These are phyloP conservation scores for Chaetomiaceae sp. DNA, from an alignment of 2,329 filamentous ascomycete genomes.

Conservation along the genomic window DNA sequence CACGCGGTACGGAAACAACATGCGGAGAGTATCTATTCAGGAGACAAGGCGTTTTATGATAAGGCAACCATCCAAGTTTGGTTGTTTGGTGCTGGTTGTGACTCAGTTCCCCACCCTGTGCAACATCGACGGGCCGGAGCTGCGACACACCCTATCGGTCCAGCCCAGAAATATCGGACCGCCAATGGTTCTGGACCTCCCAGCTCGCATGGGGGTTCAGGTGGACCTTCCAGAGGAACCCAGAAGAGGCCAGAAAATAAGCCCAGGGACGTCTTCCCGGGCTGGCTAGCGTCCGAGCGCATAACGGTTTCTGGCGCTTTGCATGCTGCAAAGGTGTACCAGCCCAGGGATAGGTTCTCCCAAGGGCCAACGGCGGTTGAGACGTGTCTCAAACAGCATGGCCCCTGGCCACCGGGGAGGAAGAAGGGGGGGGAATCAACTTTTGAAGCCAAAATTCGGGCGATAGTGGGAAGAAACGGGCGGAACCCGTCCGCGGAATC, in stretches of 20 bases:
- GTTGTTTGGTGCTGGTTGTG: background rate
- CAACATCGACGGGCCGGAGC: background rate
- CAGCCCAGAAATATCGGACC: background rate
- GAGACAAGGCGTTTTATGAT: background rate
- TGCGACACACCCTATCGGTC: background rate
- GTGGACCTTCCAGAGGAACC: too few species aligned
- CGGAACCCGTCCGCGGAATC: too few species aligned
- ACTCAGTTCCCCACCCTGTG: background rate
- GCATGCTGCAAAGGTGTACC: background rate
- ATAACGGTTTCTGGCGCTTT: background rate
- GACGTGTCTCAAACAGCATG: background rate
- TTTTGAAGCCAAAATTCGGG: too few species aligned
- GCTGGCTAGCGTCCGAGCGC: background rate
- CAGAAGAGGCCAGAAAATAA: too few species aligned
- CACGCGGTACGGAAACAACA: background rate
- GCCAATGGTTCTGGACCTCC: background rate
- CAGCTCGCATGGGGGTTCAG: background rate
- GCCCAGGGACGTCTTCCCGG: too few species aligned
- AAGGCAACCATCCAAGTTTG: background rate
- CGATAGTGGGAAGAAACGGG: too few species aligned
- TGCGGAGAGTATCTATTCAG: background rate
- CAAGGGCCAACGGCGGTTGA: background rate
- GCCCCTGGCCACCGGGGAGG: too few species aligned
- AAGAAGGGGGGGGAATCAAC: too few species aligned
- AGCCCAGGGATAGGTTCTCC: too few species aligned